Evolutionary conservation across 2,329 filamentous ascomycete species (phyloP), one percentile per base, ranked within the genome.

Genomic region (Cercospora brassicicola): DNA sequence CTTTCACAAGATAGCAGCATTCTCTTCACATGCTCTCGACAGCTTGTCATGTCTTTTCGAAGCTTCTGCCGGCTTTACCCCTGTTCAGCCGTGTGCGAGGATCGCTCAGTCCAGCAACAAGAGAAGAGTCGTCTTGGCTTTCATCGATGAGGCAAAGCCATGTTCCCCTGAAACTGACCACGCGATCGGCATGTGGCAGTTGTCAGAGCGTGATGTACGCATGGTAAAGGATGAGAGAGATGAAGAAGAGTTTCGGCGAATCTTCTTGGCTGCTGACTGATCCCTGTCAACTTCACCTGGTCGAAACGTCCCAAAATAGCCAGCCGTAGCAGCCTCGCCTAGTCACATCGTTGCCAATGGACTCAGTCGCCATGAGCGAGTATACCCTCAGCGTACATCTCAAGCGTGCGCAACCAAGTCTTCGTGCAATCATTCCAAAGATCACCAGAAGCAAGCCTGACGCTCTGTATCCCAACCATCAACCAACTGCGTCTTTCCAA

Each of bases 201-300:
- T n/a, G 9, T 31, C 26, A 18, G 11, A 30, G 30, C n/a, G 26
- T 33, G n/a, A 30, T 18, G 26, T 57, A 31, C 26, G 26, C 26
- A 57, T 26, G 18, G 11, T 51, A 51, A 23, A 51, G 26, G 11
- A 57, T 4, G 13, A 30, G 28, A 36, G n/a, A 23, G 3, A 36
- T 9, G 55, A 57, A 33, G 55, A 31, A 18, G n/a, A 31, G 26
- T 31, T 20, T 33, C 26, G 23, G 28, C 15, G 55, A 36, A 36
- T 18, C 3, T 9, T 31, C 55, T 59, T 33, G 55, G 55, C 55
- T 59, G 30, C 30, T 31, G 15, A 20, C 30, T 23, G 55, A 36
- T 59, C 55, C 55, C 48, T 36, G 55, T 59, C n/a, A 30, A 18
- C 55, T 36, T 59, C 55, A 59, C 55, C 55, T 59, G 28, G 30